phyloP scores from a whole-genome alignment of 371 early-diverging fungal species.

The Mortierella polycephala region DNA sequence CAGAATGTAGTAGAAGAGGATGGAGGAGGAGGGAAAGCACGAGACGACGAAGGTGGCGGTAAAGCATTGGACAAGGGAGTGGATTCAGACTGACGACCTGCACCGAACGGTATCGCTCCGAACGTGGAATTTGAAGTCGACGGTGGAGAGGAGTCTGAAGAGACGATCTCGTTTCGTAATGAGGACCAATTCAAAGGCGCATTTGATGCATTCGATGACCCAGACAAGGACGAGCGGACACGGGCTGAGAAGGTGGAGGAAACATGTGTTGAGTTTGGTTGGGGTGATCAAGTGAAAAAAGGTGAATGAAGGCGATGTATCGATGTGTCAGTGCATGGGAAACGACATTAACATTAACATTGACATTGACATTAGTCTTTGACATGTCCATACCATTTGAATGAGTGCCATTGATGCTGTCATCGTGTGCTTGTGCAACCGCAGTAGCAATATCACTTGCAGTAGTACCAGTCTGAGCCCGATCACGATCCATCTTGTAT shows the following conservation, averaged over 20 bases:
- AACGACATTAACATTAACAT: conserved; percentile 6
- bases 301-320: background rate
- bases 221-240: conserved; percentile 6
- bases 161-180: conserved; percentile 23
- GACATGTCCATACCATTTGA: too few species aligned
- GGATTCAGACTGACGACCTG: too few species aligned
- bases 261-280: background rate
- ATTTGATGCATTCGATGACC: conserved; percentile 1
- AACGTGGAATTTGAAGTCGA: conserved; percentile 7
- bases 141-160: conserved; percentile 5
- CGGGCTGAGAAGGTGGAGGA: background rate
- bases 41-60: background rate
- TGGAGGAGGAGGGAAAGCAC: background rate
- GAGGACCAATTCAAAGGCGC: conserved; percentile 22
- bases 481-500: too few species aligned
- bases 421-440: background rate
- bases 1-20: background rate
- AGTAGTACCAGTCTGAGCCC: too few species aligned
- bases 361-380: background rate
- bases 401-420: too few species aligned
- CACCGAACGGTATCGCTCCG: too few species aligned
- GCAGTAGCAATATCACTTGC: background rate
- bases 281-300: too few species aligned
- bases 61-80: too few species aligned
- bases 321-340: background rate